Evolutionary conservation across 148 eudicot species (phyloP), one percentile per base, ranked within the genome.

Genomic region (Chenopodium album): DNA sequence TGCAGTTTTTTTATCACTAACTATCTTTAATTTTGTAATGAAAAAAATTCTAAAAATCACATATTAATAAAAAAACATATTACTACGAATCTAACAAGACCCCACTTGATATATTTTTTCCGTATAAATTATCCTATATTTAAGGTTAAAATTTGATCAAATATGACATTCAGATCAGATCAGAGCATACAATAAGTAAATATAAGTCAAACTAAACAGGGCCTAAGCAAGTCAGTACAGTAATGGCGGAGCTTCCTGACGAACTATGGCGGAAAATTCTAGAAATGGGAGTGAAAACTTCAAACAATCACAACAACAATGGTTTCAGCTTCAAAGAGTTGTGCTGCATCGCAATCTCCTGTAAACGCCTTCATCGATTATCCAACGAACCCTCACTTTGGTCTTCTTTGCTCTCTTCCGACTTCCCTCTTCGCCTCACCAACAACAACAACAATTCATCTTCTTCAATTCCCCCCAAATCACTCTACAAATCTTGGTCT

Each of bases 221-320:
- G 23, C 23, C 23, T 23, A 34, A 34, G 37, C 37, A 34, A 34
- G 37, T 34, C 4, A 34, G 37, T 34, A 2, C 37, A 54, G 16
- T 17, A 59, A 84, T 84, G 86, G 77, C 84, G 69, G 85, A 67
- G 52, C 86, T 94, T 59, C 98, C 98, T 41, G 95, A 94, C 84
- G 98, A 91, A 82, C 84, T 94, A 14, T 91, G 95, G 95, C 80
- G 88, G 75, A 84, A 85, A 76, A 89, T 94, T 19, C 70, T 92
- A 20, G 95, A 94, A 81, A 79, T 85, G 11, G 97, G 94, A 56
- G 70, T 88, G 8, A 32, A 75, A 82, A 78, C 52, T 78, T 70
- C 84, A 50, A 50, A 50, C 12, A 10, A 9, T 11, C 14, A 11
- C 29, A 83, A 76, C 52, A 73, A 69, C 29, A 69, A 41, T 10